Conservation (phyloP, 257 asterid genomes). For the Solanum tarijense region DNA sequence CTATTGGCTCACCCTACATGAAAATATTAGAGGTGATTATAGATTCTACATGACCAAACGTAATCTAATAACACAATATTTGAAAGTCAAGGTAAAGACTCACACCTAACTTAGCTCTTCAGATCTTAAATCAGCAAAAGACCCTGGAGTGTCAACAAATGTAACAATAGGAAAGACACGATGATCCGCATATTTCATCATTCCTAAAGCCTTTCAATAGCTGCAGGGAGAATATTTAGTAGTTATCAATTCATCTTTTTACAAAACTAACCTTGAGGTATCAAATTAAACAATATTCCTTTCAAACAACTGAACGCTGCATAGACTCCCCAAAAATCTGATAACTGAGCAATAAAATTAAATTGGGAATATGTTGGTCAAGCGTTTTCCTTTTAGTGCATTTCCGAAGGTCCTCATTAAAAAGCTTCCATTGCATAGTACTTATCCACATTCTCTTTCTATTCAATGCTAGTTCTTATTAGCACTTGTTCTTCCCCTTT, state of each 20-base stretch:
- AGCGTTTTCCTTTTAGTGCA: too few relatives aligned
- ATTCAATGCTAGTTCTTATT: too few relatives aligned
- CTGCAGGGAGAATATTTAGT: slow-evolving; percentile 20
- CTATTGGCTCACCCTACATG: slow-evolving; percentile 83
- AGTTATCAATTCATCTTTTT: not conserved
- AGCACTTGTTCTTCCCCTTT: too few relatives aligned
- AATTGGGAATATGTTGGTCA: not conserved
- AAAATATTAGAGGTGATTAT: slow-evolving; percentile 2
- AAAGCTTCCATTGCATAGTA: too few relatives aligned
- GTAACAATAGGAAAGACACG: slow-evolving; percentile 81
- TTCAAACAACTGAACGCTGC: not conserved
- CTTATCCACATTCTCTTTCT: too few relatives aligned
- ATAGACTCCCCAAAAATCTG: not conserved
- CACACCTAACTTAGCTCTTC: slow-evolving; percentile 77
- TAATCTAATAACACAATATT: not conserved
- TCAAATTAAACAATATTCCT: not conserved
- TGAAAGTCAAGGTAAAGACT: not conserved
- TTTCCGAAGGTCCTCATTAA: too few relatives aligned
- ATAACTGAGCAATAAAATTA: not conserved
- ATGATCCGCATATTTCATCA: slow-evolving; percentile 86
- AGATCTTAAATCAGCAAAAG: slow-evolving; percentile 75
- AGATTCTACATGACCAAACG: not conserved
- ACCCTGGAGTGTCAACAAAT: slow-evolving; percentile 86
- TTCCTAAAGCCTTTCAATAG: slow-evolving; percentile 75
- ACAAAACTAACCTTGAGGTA: not conserved